Percentiles rank a stretch among this genome's conserved stretches.
Conservation (phyloP, 305 asterid genomes). For the Caryopteris hybrid region DNA sequence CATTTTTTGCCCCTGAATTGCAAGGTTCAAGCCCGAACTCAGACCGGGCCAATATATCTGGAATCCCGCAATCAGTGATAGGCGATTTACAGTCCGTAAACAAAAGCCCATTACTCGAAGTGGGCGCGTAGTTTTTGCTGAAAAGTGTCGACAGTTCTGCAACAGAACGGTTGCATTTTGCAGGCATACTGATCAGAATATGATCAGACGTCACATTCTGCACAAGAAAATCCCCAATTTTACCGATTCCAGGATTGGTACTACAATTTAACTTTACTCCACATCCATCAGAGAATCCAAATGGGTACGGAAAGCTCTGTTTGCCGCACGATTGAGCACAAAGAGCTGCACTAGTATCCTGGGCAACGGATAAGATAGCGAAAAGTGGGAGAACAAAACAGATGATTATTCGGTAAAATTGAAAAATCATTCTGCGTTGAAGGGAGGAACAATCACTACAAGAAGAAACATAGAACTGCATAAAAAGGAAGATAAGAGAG, state of each 20-base stretch:
- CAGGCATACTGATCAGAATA: slow-evolving; percentile 39
- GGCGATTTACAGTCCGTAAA: slow-evolving; percentile 38
- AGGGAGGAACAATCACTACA: no score
- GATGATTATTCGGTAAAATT: slow-evolving; percentile 10
- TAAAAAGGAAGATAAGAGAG: not conserved
- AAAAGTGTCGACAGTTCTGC: slow-evolving; percentile 25
- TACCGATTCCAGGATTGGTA: slow-evolving; percentile 3
- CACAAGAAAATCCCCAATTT: slow-evolving; percentile 35
- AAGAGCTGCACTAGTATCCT: not conserved
- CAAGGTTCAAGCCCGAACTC: slow-evolving; percentile 19
- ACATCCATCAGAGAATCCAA: slow-evolving; percentile 57
- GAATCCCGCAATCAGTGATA: slow-evolving; percentile 38
- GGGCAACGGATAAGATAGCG: slow-evolving; percentile 16
- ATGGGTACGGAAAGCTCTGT: slow-evolving; percentile 38
- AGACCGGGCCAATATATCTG: slow-evolving; percentile 12
- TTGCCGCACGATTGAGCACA: slow-evolving; percentile 31
- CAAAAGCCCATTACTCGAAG: slow-evolving; percentile 52
- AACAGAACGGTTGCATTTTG: slow-evolving; percentile 48
- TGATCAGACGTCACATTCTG: slow-evolving; percentile 44
- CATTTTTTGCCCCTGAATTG: not conserved
- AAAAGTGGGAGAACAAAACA: slow-evolving; percentile 1
- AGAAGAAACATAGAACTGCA: not conserved
- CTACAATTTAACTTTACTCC: slow-evolving; percentile 37
- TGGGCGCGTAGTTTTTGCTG: slow-evolving; percentile 38
- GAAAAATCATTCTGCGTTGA: slow-evolving; percentile 14